Conservation (phyloP, 75 land plant species). For the Sequoiadendron giganteum region DNA sequence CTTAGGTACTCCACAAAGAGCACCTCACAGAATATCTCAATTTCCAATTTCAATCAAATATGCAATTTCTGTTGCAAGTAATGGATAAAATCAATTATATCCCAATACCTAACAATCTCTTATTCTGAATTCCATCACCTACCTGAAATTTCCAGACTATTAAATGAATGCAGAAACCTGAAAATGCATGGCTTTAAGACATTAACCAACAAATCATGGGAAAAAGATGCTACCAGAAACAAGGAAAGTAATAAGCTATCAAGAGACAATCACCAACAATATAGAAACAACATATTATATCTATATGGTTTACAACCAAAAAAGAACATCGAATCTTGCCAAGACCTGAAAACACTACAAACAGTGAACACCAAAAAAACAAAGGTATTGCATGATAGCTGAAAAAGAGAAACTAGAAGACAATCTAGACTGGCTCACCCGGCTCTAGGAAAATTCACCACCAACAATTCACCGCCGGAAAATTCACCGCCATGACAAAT, state of each 20-base stretch:
- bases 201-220: background rate
- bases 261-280: background rate
- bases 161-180: background rate
- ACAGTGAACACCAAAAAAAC: background rate
- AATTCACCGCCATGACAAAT: too few species aligned
- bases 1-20: background rate
- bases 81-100: background rate
- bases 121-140: background rate
- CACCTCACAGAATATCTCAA: background rate
- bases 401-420: background rate
- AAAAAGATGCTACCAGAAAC: background rate
- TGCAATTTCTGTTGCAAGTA: background rate
- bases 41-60: background rate
- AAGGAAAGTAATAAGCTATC: background rate
- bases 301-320: background rate
- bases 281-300: background rate
- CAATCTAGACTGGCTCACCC: too few species aligned
- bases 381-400: background rate
- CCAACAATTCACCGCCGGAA: too few species aligned
- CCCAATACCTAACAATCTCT: background rate
- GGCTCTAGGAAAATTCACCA: too few species aligned
- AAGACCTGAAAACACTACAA: background rate
- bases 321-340: background rate
- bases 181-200: background rate
- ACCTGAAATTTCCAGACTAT: background rate